phyloP scores from a whole-genome alignment of 164 flowering plant genomes.

The Platanus orientalis region DNA sequence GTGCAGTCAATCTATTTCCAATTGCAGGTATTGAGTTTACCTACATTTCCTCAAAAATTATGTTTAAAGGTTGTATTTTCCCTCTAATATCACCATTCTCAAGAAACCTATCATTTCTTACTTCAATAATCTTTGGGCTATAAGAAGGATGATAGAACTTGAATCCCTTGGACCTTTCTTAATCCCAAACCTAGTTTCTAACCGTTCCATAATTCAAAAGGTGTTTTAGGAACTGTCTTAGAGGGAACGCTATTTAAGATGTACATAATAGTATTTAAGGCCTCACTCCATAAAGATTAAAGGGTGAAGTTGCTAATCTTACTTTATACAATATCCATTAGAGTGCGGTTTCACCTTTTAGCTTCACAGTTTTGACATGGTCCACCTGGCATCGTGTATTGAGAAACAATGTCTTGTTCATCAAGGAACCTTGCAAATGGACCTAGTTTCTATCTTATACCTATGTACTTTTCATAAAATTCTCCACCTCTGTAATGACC shows the following conservation, averaged over 20 bases:
- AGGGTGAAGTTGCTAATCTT: not conserved
- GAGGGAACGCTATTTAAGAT: no score
- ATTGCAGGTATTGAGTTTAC: no score
- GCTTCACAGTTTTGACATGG: not conserved
- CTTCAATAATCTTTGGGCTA: not conserved
- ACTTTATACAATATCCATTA: no score
- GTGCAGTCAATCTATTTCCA: no score
- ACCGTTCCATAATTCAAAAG: conserved; percentile 6
- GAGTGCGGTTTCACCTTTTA: no score
- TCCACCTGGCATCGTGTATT: not conserved
- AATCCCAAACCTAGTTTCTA: not conserved
- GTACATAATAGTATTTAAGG: no score
- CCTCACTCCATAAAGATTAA: not conserved
- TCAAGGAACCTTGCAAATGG: conserved; percentile 3
- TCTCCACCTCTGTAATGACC: not conserved
- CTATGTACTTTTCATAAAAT: not conserved
- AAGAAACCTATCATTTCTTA: not conserved
- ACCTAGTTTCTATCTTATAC: not conserved
- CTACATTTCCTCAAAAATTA: no score
- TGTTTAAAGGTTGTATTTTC: no score
- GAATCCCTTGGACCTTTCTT: no score
- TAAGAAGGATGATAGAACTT: no score
- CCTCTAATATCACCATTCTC: not conserved
- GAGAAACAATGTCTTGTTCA: not conserved
- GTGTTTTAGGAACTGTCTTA: no score